Conservation (phyloP, 441 rosid species). For the Gossypium gossypioides region DNA sequence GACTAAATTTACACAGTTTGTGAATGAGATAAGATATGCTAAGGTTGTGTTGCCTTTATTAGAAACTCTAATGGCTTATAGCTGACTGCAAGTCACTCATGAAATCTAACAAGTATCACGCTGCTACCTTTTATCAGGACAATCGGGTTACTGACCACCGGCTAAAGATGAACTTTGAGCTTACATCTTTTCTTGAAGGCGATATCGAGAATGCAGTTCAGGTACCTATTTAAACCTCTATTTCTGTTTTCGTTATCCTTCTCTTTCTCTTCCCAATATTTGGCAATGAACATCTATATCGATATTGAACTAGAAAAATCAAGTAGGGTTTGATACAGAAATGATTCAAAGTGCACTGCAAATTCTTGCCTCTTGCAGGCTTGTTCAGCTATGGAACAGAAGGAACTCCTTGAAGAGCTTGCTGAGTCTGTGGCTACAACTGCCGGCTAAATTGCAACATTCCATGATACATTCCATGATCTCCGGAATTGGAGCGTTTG, state of each 20-base stretch:
- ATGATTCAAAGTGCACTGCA: neutral
- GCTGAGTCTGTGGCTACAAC: constrained; percentile 52
- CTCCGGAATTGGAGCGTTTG: neutral
- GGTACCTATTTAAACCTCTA: constrained; percentile 26
- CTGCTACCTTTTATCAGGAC: constrained; percentile 41
- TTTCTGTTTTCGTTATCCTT: neutral
- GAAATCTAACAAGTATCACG: constrained; percentile 10
- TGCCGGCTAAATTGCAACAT: constrained; percentile 22
- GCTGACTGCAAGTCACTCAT: neutral
- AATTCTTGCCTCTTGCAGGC: constrained; percentile 37
- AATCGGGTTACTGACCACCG: constrained; percentile 91
- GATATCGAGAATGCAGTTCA: constrained; percentile 70
- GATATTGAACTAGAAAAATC: neutral
- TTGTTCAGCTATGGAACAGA: constrained; percentile 71
- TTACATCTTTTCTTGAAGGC: constrained; percentile 71
- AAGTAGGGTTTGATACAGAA: neutral
- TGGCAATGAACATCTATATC: neutral
- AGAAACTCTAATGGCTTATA: neutral
- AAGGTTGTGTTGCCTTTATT: neutral
- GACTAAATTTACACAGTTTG: neutral
- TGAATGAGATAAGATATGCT: neutral
- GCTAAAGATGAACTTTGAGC: constrained; percentile 77
- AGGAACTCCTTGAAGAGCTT: constrained; percentile 78
- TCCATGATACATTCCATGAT: too few relatives aligned
- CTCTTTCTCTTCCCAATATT: neutral